phyloP scores from a whole-genome alignment of 23 red algal genomes.

The Cyanidium caldarium region DNA sequence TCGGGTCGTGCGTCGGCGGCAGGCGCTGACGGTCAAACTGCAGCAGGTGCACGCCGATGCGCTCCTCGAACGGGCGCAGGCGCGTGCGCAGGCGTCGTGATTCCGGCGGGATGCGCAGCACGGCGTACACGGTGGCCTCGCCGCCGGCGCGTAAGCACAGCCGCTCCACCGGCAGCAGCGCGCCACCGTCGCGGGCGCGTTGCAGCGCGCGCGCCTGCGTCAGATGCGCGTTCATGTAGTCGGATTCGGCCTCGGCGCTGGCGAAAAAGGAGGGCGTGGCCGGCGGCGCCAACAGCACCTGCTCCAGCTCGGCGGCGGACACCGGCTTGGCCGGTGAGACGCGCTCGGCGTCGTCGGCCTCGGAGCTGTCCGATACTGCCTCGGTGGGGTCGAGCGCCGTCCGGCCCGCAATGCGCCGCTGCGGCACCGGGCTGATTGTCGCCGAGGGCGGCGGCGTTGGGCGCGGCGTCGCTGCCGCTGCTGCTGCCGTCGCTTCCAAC shows the following conservation, averaged over 20 bases:
- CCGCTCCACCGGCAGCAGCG: constrained; percentile 9
- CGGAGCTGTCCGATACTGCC: not conserved
- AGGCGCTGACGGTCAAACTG: constrained; percentile 44
- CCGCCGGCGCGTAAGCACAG: not conserved
- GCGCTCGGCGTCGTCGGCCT: not conserved
- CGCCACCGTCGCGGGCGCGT: constrained; percentile 25
- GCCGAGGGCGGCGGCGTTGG: not conserved
- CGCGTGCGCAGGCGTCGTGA: constrained; percentile 13
- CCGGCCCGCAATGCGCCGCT: too few species aligned
- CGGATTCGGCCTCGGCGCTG: constrained; percentile 34
- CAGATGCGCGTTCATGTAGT: constrained; percentile 35
- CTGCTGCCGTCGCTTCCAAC: not conserved
- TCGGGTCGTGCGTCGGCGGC: not conserved
- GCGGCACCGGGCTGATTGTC: not conserved
- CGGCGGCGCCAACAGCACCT: not conserved
- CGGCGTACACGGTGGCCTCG: constrained; percentile 14
- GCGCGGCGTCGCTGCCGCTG: not conserved
- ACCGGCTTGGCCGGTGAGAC: not conserved
- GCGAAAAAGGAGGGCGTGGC: constrained; percentile 65
- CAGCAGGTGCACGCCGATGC: constrained; percentile 40
- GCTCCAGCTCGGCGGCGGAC: not conserved
- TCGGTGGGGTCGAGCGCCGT: not conserved
- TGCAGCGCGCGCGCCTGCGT: constrained; percentile 20
- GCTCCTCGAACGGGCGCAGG: constrained; percentile 39
- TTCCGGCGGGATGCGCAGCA: not conserved